Base-by-base conservation (phyloP, 2,329 filamentous ascomycete genomes). In the Drechslera avenae region DNA sequence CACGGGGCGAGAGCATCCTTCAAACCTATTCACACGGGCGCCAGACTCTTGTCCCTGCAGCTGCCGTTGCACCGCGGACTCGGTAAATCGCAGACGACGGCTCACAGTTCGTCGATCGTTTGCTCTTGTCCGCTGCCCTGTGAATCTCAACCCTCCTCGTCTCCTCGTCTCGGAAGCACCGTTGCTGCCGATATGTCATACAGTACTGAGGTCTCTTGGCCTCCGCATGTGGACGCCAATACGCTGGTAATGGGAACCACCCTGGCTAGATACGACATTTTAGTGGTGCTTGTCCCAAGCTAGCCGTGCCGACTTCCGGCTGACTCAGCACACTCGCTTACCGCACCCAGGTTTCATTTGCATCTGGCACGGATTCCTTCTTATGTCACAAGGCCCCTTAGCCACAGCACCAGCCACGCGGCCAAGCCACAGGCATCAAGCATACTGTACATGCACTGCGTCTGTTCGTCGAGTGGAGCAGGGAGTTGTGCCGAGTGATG, bases 321-420 rank as follows among this genome's bases (percentile, higher is more conserved):
- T 52, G 45, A 53, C 34, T 40, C 40, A 50, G 40, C 46, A n/a
- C 14, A 6, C 13, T 44, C 50, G 39, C 34, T 39, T 42, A 39
- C n/a, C n/a, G n/a, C n/a, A n/a, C n/a, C n/a, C n/a, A n/a, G n/a
- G 5, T 14, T 30, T 14, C 34, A 28, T 33, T 32, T 30, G 9
- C 14, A 46, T 30, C 16, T 30, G 19, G 42, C 37, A 19, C 44
- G 14, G 26, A 33, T 30, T n/a, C 12, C 6, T 41, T 17, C 34
- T 18, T 8, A 31, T 33, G 32, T 23, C n/a, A n/a, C 10, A n/a
- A 9, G 18, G n/a, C 18, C 36, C 32, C 14, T 47, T 42, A 55
- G 53, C 47, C 47, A 44, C 45, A 21, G 16, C 33, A 53, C 46
- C 45, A 54, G 52, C 54, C 50, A 51, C 56, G 45, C 21, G 30